phyloP scores from a whole-genome alignment of 805 yeast species.

The Zygosaccharomyces gambellarensis region DNA sequence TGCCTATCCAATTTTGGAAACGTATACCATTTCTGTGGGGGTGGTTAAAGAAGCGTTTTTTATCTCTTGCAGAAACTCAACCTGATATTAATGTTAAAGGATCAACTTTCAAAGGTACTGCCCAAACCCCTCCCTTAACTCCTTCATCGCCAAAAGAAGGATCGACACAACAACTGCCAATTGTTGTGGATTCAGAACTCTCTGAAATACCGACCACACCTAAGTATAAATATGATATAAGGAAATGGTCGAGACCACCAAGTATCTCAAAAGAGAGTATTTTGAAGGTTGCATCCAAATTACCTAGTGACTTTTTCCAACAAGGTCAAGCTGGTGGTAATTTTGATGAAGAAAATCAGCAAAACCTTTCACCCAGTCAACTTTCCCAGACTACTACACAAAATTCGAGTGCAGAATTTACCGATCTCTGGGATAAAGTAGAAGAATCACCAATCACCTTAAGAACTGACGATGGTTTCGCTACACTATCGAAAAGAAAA shows the following conservation, averaged over 20 bases:
- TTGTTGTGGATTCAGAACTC: constrained; percentile 1
- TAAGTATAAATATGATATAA: constrained; percentile 1
- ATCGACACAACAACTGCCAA: background rate
- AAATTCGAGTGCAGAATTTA: constrained; percentile 14
- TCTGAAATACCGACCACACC: constrained; percentile 8
- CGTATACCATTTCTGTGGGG: constrained; percentile 6
- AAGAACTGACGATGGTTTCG: constrained; percentile 16
- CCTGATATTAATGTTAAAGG: background rate
- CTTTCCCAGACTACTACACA: constrained; percentile 11
- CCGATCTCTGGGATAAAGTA: constrained; percentile 17
- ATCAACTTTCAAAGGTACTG: background rate
- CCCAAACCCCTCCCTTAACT: background rate
- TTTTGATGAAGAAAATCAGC: constrained; percentile 4
- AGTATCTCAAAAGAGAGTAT: constrained; percentile 20
- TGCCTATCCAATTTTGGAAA: constrained; percentile 12
- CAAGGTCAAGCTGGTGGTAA: constrained; percentile 2
- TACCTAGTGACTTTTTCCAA: constrained; percentile 30
- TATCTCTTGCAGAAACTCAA: no score
- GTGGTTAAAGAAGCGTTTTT: background rate
- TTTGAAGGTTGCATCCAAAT: constrained; percentile 19
- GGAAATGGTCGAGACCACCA: constrained; percentile 11
- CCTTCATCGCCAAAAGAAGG: background rate
- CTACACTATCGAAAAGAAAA: constrained; percentile 11
- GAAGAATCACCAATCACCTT: constrained; percentile 20
- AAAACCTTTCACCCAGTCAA: constrained; percentile 9